Conservation (phyloP, 2,329 filamentous ascomycete species). For the Macrophomina tecta region DNA sequence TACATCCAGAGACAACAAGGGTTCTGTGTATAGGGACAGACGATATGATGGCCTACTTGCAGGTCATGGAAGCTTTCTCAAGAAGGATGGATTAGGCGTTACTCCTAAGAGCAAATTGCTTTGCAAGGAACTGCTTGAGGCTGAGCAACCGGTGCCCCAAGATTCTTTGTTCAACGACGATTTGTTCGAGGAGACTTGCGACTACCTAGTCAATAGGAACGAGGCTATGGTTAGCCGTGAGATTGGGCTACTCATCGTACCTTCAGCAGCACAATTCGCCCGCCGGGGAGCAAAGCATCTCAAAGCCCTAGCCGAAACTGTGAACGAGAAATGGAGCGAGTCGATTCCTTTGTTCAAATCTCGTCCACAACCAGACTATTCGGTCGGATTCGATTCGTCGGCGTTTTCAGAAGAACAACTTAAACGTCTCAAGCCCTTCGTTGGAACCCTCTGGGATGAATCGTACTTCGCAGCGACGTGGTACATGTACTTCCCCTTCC, state of each 20-base stretch:
- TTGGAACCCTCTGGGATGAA: slow-evolving; percentile 4
- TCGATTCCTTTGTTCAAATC: slow-evolving; percentile 40
- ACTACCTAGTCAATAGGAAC: not conserved
- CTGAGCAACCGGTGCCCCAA: slow-evolving; percentile 40
- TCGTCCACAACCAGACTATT: not conserved
- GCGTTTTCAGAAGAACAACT: slow-evolving; percentile 7
- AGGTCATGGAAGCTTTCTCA: slow-evolving; percentile 52
- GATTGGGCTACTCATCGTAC: slow-evolving; percentile 21
- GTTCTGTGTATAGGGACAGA: slow-evolving; percentile 34
- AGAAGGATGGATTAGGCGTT: slow-evolving; percentile 41
- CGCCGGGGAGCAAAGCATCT: not conserved
- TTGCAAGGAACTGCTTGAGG: slow-evolving; percentile 41
- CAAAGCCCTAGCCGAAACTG: slow-evolving; percentile 46
- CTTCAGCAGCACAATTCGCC: slow-evolving; percentile 9
- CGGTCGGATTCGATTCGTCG: not conserved
- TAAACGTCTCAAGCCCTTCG: not conserved
- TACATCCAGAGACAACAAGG: slow-evolving; percentile 30
- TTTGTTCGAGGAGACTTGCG: slow-evolving; percentile 43
- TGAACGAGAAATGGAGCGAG: slow-evolving; percentile 53
- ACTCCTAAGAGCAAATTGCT: slow-evolving; percentile 42
- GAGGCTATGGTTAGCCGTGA: slow-evolving; percentile 14
- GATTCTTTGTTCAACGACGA: slow-evolving; percentile 48
- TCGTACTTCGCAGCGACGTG: slow-evolving; percentile 29
- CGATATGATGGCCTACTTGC: slow-evolving; percentile 46
- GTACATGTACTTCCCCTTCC: slow-evolving; percentile 29